Evolutionary conservation across 2,329 filamentous ascomycete species (phyloP), one percentile per base, ranked within the genome.

Genomic region (Penicillium sp.): DNA sequence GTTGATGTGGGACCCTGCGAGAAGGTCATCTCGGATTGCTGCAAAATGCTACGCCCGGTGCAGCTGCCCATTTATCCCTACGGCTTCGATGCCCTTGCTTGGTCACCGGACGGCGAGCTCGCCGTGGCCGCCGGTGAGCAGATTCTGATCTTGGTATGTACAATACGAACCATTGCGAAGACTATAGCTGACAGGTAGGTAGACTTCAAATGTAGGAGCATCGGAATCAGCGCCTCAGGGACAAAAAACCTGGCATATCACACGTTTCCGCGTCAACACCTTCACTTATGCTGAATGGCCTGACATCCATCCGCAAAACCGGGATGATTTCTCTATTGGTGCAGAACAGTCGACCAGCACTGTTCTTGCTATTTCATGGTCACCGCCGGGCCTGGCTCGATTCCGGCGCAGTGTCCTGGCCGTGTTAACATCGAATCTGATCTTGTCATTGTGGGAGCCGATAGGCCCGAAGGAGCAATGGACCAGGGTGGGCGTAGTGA

Each of bases 41-140:
- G 44, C 38, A 56, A 24, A 7, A 69, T 69, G 66, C 48, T 68
- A 15, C 58, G 57, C 13, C 61, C 70, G 1, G 45, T 75, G 27
- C 62, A 70, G 46, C 59, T 75, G 6, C 66, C 67, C 23, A 70
- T 76, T 47, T 80, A 75, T 67, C 79, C 81, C 2, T 76, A 76
- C 3, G 76, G 74, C 50, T 65, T 72, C 24, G 69, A 79, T 56
- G 79, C 77, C 42, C 64, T 84, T n/a, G 71, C 75, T 44, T 84
- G 81, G 80, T 83, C 81, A 6, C 65, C 72, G 33, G 80, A 83
- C 56, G 78, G 79, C 40, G 76, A 79, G 42, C 72, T 84, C 39
- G 81, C 80, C 6, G 65, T 83, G 41, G 78, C 78, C 12, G 76
- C 75, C 9, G 77, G 78, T 44, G 80, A 83, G 58, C 68, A 73